These are phyloP conservation scores for bread wheat (Triticum aestivum) DNA, from an alignment of 176 grass and related monocot species.

Conservation along the genomic window IWGSC_CS_RefSeq_v2.1 NC_057810.1:266806227-266806726, in stretches of 20 bases:
- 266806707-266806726: neutral
- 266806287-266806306: too few species aligned
- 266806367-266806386: too few species aligned
- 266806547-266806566: slow-evolving; percentile 7
- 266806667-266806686: neutral
- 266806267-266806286: too few species aligned
- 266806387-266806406: neutral
- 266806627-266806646: neutral
- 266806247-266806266: too few species aligned
- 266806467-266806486: neutral
- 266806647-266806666: neutral
- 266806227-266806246: too few species aligned
- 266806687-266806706: neutral
- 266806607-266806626: neutral
- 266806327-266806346: too few species aligned
- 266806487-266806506: slow-evolving; percentile 17
- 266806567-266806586: neutral
- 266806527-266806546: slow-evolving; percentile 4
- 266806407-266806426: neutral
- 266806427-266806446: neutral
- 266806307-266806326: too few species aligned
- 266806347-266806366: too few species aligned
- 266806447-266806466: slow-evolving; percentile 1
- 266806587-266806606: neutral
- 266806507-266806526: neutral